phyloP scores from a whole-genome alignment of 768 basidiomycete species.

The Suillus spraguei region DNA sequence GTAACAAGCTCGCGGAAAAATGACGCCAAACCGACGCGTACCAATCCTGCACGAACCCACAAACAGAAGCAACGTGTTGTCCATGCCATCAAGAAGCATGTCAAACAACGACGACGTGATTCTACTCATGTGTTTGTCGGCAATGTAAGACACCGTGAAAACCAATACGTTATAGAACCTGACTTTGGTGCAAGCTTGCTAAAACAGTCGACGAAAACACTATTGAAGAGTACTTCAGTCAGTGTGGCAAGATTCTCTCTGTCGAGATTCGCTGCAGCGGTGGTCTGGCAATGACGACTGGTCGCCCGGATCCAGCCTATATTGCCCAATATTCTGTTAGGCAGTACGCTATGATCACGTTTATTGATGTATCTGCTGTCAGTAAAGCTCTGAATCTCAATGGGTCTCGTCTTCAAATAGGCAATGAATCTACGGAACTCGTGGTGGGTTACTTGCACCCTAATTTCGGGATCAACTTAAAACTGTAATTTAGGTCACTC shows the following conservation, averaged over 20 bases:
- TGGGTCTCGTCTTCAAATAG: slow-evolving; percentile 39
- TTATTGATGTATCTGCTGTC: slow-evolving; percentile 39
- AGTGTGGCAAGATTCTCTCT: slow-evolving; percentile 26
- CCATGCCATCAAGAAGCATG: slow-evolving; percentile 28
- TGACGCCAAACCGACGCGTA: slow-evolving; percentile 6
- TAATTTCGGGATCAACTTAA: background rate
- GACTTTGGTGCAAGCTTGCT: slow-evolving; percentile 2
- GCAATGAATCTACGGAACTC: slow-evolving; percentile 43
- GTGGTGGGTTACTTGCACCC: background rate
- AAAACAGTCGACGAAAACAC: slow-evolving; percentile 23
- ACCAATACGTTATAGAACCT: background rate
- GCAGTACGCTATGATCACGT: slow-evolving; percentile 56
- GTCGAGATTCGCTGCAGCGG: slow-evolving; percentile 34
- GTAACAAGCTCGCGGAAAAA: slow-evolving; percentile 6
- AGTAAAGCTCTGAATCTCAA: slow-evolving; percentile 44
- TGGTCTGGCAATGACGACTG: slow-evolving; percentile 31
- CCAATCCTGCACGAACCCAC: background rate
- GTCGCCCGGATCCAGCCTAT: slow-evolving; percentile 24
- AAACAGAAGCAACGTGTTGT: slow-evolving; percentile 17
- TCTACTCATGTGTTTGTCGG: slow-evolving; percentile 52
- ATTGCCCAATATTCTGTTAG: slow-evolving; percentile 42
- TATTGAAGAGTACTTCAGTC: slow-evolving; percentile 24
- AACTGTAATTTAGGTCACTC: slow-evolving; percentile 25
- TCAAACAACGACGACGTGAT: background rate
- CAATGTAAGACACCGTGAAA: slow-evolving; percentile 47